phyloP scores from a whole-genome alignment of 1,284 basidiomycete species.

The Filobasidium uniguttulatum region DNA sequence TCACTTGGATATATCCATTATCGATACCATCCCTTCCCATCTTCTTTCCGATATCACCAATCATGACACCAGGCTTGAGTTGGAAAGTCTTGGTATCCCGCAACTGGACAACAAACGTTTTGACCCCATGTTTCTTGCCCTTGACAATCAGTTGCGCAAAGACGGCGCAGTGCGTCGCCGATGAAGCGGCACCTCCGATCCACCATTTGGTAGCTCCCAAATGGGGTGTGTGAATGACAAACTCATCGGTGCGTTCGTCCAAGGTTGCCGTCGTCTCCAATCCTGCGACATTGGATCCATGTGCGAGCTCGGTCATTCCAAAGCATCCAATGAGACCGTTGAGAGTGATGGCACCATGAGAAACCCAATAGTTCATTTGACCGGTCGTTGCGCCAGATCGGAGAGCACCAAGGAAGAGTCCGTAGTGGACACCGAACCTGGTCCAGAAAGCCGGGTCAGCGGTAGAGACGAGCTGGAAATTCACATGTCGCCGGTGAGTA shows the following conservation, averaged over 20 bases:
- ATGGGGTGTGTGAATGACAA: conserved; percentile 45
- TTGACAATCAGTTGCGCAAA: conserved; percentile 45
- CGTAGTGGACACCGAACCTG: conserved; percentile 44
- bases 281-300: conserved; percentile 46
- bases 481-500: no score
- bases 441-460: conserved; percentile 47
- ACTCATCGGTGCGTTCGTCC: conserved; percentile 43
- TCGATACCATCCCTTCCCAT: conserved; percentile 46
- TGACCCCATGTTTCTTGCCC: conserved; percentile 44
- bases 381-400: conserved; percentile 35
- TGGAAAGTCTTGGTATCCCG: conserved; percentile 42
- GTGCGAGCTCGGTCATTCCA: conserved; percentile 42
- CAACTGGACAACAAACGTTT: conserved; percentile 46
- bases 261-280: conserved; percentile 47
- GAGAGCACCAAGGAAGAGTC: conserved; percentile 41
- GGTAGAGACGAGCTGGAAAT: conserved; percentile 32
- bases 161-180: conserved; percentile 45
- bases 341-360: conserved; percentile 42
- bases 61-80: conserved; percentile 42
- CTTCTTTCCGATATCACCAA: conserved; percentile 48
- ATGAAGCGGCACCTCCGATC: conserved; percentile 47
- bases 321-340: conserved; percentile 47
- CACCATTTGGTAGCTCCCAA: conserved; percentile 45
- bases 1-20: conserved; percentile 38
- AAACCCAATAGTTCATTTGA: conserved; percentile 43